Conservation (phyloP, 495 filamentous ascomycete species). For the Neurospora sp. region DNA sequence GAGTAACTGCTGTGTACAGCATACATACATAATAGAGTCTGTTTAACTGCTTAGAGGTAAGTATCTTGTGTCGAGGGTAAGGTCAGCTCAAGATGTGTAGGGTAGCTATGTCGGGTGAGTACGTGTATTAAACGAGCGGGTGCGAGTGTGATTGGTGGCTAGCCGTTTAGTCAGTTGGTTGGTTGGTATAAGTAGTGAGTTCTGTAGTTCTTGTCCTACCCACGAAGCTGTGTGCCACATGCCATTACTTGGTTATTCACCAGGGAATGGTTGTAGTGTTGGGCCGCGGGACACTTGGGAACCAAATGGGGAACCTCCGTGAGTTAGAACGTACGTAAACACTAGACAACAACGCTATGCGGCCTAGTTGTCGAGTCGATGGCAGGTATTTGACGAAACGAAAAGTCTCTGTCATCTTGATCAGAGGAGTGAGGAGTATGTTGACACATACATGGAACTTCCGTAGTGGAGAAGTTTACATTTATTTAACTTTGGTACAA, state of each 20-base stretch:
- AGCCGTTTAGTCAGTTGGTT: neutral
- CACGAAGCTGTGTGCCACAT: neutral
- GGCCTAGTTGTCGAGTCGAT: neutral
- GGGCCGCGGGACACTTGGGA: neutral
- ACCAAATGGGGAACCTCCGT: neutral
- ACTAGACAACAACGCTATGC: neutral
- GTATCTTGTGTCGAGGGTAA: neutral
- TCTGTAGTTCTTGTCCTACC: neutral
- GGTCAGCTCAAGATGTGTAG: neutral
- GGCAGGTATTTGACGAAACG: neutral
- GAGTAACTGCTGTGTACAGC: neutral
- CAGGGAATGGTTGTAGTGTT: neutral
- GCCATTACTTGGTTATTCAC: neutral
- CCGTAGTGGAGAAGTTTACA: neutral
- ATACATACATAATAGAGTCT: neutral
- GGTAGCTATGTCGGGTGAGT: neutral
- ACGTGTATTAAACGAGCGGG: neutral
- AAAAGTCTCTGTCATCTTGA: neutral
- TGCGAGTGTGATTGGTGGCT: neutral
- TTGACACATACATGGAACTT: neutral
- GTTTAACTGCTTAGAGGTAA: neutral
- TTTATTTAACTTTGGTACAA: neutral
- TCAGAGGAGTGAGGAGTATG: neutral
- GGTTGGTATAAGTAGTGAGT: neutral
- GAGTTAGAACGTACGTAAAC: neutral